Evolutionary conservation across 179 eudicot species (phyloP), one percentile per base, ranked within the genome.

Genomic region (Pouteria campechiana): DNA sequence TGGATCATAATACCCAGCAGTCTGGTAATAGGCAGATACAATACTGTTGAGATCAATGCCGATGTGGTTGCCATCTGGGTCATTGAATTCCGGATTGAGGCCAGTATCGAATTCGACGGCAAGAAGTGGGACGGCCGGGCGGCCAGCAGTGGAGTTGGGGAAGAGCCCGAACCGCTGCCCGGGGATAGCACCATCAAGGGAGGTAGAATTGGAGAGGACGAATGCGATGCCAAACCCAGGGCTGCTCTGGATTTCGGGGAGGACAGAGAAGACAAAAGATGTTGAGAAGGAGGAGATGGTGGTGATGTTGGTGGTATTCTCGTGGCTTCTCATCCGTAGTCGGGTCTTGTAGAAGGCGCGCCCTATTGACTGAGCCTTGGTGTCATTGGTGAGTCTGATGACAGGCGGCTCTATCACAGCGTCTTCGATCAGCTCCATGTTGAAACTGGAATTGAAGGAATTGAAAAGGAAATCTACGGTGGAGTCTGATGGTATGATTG

Each of bases 161-260:
- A 74, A 74, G 9, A 69, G 36, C 0, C 80, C 76, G 8, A 69
- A 41, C 23, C 69, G 69, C 62, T 74, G 76, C 2, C 76, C 67
- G 15, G 67, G 30, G 0, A 74, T 27, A 0, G 73, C 76, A 27
- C 42, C 49, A 12, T 50, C 37, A 1, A 67, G 76, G 0, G 34
- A 17, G 4, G 66, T 69, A n/a, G 62, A 14, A 33, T 30, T 41
- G 15, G 80, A 65, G 43, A 74, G 44, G 32, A 62, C 67, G 40
- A 74, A 74, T 24, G 50, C 64, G 36, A 74, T 23, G 17, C 80
- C 80, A 30, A 69, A 69, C n/a, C 80, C 76, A 6, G 80, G 80
- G 14, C 76, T 74, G 3, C 69, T 17, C 17, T 48, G 22, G 28
- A 57, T 51, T 19, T 74, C 53, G 3, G 80, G 76, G 2, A 69